A percentile compares a stretch with the other conserved stretches of the same genome.
Evolutionary conservation across 2,329 filamentous ascomycete species (phyloP).

Genomic region (Neopestalotiopsis rosae): DNA sequence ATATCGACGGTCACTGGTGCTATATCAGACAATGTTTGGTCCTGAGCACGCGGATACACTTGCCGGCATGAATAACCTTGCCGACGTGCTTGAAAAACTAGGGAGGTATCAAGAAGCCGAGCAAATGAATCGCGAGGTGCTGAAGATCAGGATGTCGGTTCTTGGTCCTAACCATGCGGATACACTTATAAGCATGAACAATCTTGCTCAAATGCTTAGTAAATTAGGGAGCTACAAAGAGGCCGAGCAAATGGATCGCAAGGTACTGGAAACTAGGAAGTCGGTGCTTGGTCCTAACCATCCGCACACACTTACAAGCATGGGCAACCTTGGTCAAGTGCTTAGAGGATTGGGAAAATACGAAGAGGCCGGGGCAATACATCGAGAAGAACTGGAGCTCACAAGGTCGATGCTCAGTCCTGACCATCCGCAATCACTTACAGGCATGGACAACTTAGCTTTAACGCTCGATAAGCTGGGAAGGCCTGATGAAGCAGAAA

Average conservation of each 20-base stretch:
- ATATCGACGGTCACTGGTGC: too few relatives aligned
- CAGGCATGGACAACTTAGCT: background rate
- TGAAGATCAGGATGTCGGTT: background rate
- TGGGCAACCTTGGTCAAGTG: background rate
- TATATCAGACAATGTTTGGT: accelerated
- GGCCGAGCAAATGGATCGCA: background rate
- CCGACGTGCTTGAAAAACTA: too few relatives aligned
- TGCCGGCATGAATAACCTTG: too few relatives aligned
- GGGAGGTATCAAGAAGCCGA: background rate
- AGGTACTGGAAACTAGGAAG: background rate
- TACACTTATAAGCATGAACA: background rate
- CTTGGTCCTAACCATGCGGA: background rate
- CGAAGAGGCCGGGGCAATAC: background rate
- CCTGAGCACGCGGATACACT: too few relatives aligned
- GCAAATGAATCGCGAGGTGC: background rate
- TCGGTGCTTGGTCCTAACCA: background rate
- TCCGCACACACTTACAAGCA: background rate
- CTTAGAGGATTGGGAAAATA: background rate
- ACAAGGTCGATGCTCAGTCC: background rate
- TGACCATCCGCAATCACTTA: background rate
- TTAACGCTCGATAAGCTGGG: too few relatives aligned
- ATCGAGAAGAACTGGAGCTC: constrained; percentile 13
- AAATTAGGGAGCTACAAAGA: background rate
- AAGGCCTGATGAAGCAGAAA: too few relatives aligned
- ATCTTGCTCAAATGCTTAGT: background rate